Evolutionary conservation across 2,329 filamentous ascomycete genomes (phyloP).

Genomic region (Whalleya microplaca): DNA sequence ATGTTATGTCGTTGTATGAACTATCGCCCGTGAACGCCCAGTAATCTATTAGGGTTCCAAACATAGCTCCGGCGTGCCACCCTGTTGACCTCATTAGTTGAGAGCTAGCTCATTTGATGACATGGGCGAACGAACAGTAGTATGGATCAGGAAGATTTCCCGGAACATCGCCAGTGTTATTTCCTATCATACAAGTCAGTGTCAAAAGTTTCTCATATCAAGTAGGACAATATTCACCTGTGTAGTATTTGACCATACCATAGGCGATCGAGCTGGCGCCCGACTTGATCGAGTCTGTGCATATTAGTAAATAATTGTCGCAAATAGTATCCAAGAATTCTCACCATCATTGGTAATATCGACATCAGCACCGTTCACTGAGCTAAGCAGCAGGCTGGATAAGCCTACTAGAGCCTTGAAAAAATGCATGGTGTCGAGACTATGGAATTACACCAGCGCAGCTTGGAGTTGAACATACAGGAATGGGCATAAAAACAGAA

Average conservation of each 20-base stretch:
- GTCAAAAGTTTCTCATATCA: neutral
- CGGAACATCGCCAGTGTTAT: slow-evolving; percentile 59
- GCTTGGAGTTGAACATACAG: slow-evolving; percentile 4
- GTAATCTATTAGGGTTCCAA: slow-evolving; percentile 49
- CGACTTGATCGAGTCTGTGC: slow-evolving; percentile 22
- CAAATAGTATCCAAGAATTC: neutral
- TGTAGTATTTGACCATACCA: slow-evolving; percentile 25
- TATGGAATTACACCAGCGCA: neutral
- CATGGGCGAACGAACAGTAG: slow-evolving; percentile 56
- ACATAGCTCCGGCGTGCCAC: slow-evolving; percentile 77
- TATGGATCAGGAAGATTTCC: slow-evolving; percentile 62
- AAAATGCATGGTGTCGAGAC: slow-evolving; percentile 12
- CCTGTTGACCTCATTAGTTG: slow-evolving; percentile 39
- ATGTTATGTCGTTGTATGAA: slow-evolving; percentile 50
- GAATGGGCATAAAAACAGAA: slow-evolving; percentile 9
- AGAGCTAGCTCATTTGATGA: neutral
- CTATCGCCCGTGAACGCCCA: slow-evolving; percentile 48
- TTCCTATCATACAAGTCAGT: slow-evolving; percentile 41
- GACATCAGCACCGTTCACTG: slow-evolving; percentile 18
- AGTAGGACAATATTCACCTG: slow-evolving; percentile 11
- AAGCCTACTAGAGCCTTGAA: slow-evolving; percentile 7
- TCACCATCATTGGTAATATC: slow-evolving; percentile 23
- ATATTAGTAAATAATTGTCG: slow-evolving; percentile 8
- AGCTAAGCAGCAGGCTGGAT: slow-evolving; percentile 16
- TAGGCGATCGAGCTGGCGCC: slow-evolving; percentile 26